Conservation (phyloP, 441 rosid genomes). For the Manihot esculenta region DNA sequence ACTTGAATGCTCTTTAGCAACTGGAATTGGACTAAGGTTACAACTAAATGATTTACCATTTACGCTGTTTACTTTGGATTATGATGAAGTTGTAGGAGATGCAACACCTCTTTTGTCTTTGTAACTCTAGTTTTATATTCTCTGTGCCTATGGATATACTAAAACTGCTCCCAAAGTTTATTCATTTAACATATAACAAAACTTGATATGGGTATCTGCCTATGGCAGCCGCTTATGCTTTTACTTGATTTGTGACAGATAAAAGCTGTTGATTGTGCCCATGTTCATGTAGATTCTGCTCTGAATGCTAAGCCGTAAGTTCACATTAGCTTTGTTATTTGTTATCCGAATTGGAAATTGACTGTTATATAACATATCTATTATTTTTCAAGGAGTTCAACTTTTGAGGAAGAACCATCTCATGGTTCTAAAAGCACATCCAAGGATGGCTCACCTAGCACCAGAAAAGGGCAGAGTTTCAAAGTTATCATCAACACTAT, state of each 20-base stretch:
- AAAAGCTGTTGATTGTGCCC: conserved; percentile 18
- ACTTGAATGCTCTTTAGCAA: background rate
- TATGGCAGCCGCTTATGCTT: background rate
- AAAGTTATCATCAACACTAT: conserved; percentile 7
- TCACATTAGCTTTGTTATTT: background rate
- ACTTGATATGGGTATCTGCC: background rate
- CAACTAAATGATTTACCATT: background rate
- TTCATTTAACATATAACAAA: background rate
- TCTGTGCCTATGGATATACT: background rate
- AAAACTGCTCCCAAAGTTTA: background rate
- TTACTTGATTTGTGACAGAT: conserved; percentile 30
- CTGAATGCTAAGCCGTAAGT: conserved; percentile 29
- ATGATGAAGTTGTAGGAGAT: background rate
- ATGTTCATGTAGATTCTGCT: conserved; percentile 9
- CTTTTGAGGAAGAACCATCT: conserved; percentile 18
- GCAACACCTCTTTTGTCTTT: background rate
- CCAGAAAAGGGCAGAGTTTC: conserved; percentile 19
- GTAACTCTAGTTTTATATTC: background rate
- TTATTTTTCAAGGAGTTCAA: conserved; percentile 21
- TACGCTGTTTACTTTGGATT: background rate
- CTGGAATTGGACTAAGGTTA: background rate
- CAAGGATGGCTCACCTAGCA: conserved; percentile 13
- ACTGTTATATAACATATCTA: background rate
- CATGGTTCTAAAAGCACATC: conserved; percentile 16
- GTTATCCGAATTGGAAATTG: background rate